Conservation (phyloP, 2,329 filamentous ascomycete genomes). For the Monilinia fructicola region DNA sequence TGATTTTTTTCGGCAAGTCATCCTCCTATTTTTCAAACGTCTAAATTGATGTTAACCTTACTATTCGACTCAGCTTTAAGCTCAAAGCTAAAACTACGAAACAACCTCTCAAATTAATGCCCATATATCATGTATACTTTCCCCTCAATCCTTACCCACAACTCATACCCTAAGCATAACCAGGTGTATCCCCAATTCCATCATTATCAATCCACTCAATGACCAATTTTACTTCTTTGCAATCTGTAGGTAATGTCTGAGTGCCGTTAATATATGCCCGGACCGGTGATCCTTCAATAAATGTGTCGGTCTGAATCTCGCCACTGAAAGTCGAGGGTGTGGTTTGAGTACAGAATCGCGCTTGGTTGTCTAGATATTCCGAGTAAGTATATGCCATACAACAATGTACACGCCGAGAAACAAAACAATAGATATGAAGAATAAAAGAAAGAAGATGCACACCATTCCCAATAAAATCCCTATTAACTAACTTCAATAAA, state of each 20-base stretch:
- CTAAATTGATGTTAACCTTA: too few species aligned
- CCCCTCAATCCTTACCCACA: too few species aligned
- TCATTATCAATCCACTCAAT: slow-evolving; percentile 37
- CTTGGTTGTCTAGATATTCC: not conserved
- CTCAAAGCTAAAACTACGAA: too few species aligned
- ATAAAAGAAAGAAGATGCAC: not conserved
- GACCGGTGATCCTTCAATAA: not conserved
- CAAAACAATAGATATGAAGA: not conserved
- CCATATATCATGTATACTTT: too few species aligned
- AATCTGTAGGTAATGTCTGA: not conserved
- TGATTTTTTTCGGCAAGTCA: too few species aligned
- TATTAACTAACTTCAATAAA: slow-evolving; percentile 6
- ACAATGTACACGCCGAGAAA: fast-evolving
- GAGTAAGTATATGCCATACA: not conserved
- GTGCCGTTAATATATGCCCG: slow-evolving; percentile 11
- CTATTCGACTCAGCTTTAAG: too few species aligned
- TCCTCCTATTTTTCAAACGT: too few species aligned
- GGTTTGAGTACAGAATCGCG: slow-evolving; percentile 8
- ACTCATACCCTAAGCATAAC: not conserved
- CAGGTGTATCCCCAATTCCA: not conserved
- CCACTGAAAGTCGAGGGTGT: not conserved
- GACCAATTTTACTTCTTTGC: slow-evolving; percentile 14
- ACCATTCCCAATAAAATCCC: slow-evolving; percentile 17
- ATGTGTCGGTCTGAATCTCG: not conserved
- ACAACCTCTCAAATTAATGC: too few species aligned